Percentiles rank a stretch among this genome's conserved stretches.
Evolutionary conservation across 306 rosid species (phyloP).

Genomic region (Malus sylvestris): DNA sequence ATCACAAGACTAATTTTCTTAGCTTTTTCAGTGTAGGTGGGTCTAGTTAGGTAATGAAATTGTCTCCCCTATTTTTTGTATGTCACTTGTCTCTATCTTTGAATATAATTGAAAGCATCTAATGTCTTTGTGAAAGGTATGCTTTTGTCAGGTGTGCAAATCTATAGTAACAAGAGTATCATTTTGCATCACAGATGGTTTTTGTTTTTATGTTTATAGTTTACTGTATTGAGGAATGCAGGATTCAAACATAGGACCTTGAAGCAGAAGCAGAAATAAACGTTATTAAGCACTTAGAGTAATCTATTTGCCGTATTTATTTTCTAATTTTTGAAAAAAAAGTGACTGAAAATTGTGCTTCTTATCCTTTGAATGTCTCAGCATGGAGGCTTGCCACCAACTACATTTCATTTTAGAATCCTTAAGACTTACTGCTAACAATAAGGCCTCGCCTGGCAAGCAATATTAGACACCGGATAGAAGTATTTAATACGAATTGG

Average conservation of each 20-base stretch:
- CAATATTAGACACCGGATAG: no score
- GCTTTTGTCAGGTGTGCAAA: neutral
- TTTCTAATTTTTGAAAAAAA: neutral
- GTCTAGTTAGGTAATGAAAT: conserved; percentile 35
- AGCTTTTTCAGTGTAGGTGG: conserved; percentile 29
- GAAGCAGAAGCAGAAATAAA: no score
- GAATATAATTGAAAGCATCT: conserved; percentile 7
- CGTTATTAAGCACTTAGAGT: no score
- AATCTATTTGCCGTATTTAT: fast-evolving
- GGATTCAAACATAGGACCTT: no score
- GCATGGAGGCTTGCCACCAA: neutral
- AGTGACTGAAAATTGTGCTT: neutral
- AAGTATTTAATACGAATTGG: no score
- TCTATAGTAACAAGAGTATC: neutral
- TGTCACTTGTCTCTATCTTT: neutral
- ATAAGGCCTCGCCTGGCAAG: no score
- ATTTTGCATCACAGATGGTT: neutral
- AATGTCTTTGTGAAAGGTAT: neutral
- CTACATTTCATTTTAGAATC: neutral
- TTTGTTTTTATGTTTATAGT: no score
- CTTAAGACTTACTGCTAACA: no score
- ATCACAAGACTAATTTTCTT: no score
- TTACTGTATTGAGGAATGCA: no score
- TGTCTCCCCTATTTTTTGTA: conserved; percentile 23
- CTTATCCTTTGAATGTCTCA: neutral